phyloP scores from a whole-genome alignment of 768 basidiomycete species.

The Pleurotus platypus region DNA sequence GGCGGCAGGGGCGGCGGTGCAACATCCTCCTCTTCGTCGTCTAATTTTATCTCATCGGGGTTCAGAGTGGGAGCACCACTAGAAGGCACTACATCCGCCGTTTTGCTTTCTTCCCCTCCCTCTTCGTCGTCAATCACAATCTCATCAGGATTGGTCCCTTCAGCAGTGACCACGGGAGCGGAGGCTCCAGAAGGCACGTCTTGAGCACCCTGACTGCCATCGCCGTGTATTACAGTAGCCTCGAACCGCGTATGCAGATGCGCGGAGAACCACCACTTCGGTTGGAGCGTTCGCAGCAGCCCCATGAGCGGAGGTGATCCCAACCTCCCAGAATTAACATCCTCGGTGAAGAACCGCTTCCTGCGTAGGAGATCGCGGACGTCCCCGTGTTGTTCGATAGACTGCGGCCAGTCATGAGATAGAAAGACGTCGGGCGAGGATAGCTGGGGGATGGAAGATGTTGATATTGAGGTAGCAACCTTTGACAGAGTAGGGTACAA shows the following conservation, averaged over 20 bases:
- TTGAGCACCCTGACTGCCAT: not conserved
- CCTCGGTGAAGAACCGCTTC: constrained; percentile 75
- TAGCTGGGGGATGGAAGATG: constrained; percentile 11
- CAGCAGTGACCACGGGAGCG: constrained; percentile 16
- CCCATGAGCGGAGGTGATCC: constrained; percentile 88
- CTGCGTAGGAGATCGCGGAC: constrained; percentile 56
- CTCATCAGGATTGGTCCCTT: constrained; percentile 44
- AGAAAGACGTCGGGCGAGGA: constrained; percentile 63
- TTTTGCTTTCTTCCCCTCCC: not conserved
- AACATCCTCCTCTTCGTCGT: constrained; percentile 43
- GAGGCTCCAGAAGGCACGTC: constrained; percentile 7
- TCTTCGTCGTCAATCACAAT: constrained; percentile 39
- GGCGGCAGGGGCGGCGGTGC: constrained; percentile 27
- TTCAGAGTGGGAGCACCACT: constrained; percentile 19
- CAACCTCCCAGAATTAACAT: constrained; percentile 62
- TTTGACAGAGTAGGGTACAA: too few relatives aligned
- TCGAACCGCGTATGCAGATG: constrained; percentile 89
- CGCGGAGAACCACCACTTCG: constrained; percentile 89
- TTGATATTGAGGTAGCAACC: not conserved
- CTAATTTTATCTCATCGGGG: constrained; percentile 50
- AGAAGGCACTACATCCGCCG: not conserved
- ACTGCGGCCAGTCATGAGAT: constrained; percentile 95
- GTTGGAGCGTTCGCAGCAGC: constrained; percentile 67
- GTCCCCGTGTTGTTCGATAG: constrained; percentile 82
- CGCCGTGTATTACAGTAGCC: constrained; percentile 52